Base-by-base conservation (phyloP, 768 basidiomycete species). In the Leucocoprinus sp. region DNA sequence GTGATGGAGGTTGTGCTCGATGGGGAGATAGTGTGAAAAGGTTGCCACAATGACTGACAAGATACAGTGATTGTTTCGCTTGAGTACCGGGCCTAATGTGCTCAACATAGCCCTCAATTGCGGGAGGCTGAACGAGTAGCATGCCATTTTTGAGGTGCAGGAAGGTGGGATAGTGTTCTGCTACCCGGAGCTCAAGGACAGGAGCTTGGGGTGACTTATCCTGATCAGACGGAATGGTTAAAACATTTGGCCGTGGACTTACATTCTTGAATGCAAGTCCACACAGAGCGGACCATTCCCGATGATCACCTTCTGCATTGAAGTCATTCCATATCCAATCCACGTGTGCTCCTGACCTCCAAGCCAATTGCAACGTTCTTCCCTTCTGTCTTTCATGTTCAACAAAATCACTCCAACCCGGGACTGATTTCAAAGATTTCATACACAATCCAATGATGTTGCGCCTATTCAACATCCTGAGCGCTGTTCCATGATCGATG, bases 311-410 rank as follows among this genome's bases (percentile, higher is more conserved):
- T 26, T 76, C 68, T 0, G 83, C 67, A 52, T 86, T 83, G 19
- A 73, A 66, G n/a, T 80, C 72, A 28, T 81, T 69, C 74, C 84
- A 84, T 21, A 93, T 68, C 93, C 93, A 97, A 56, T 97, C 93
- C 37, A 97, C 59, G 50, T 77, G 75, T 2, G 80, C 78, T 17
- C 71, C 78, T 22, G 71, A 58, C 29, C 85, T 72, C 93, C 93
- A 97, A 34, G 80, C 86, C 29, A 96, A 68, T 57, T 82, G 75
- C 28, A 93, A 63, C 6, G 64, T 62, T 42, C 73, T 74, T 17
- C 87, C 88, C 37, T 70, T 62, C 37, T 55, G 62, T 3, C 80
- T 53, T 27, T 77, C 69, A 19, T 66, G 64, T 51, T 79, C 73
- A 22, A 88, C 64, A 17, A 89, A 54, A 33, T 66, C 62, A 31